Percentiles rank a stretch among this genome's conserved stretches.
These are phyloP conservation scores for Xylaria arbuscula DNA, from an alignment of 2,329 filamentous ascomycete species.

Conservation along the genomic window DNA sequence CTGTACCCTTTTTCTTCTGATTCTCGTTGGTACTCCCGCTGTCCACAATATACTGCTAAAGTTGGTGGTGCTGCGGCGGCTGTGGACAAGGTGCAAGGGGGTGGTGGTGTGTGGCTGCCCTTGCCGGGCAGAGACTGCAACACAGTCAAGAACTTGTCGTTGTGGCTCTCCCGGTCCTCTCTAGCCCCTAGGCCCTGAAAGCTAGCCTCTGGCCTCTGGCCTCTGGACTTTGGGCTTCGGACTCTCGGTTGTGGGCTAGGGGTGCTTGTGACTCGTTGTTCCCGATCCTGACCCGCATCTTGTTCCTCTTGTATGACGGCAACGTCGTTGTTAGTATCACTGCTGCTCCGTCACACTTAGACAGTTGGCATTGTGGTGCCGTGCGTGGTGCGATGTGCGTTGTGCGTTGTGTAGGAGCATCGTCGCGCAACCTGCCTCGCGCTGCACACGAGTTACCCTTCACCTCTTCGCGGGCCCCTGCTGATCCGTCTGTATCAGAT, in stretches of 20 bases:
- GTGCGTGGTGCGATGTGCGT: constrained; percentile 35
- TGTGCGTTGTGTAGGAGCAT: constrained; percentile 51
- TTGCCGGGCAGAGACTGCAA: constrained; percentile 51
- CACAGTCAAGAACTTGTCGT: constrained; percentile 50
- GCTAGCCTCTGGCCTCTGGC: constrained; percentile 23
- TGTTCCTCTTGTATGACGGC: constrained; percentile 55
- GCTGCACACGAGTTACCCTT: constrained; percentile 44
- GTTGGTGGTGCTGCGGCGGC: constrained; percentile 43
- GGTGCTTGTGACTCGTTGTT: constrained; percentile 51
- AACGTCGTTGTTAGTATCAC: constrained; percentile 58
- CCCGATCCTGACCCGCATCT: constrained; percentile 55
- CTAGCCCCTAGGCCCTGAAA: constrained; percentile 40
- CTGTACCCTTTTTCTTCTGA: constrained; percentile 35
- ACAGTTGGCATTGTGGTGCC: constrained; percentile 41
- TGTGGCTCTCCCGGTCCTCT: constrained; percentile 51
- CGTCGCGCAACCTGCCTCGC: constrained; percentile 51
- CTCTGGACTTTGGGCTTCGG: constrained; percentile 22
- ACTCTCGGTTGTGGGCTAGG: constrained; percentile 42
- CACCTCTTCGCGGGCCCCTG: constrained; percentile 47
- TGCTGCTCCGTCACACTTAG: constrained; percentile 48
- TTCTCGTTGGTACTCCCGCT: constrained; percentile 45
- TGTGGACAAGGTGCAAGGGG: constrained; percentile 50
- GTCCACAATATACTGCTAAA: constrained; percentile 36
- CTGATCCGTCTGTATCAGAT: constrained; percentile 58
- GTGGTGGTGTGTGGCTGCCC: constrained; percentile 45